phyloP scores from a whole-genome alignment of 176 grass and related monocot species.

The Neostapfia colusana region DNA sequence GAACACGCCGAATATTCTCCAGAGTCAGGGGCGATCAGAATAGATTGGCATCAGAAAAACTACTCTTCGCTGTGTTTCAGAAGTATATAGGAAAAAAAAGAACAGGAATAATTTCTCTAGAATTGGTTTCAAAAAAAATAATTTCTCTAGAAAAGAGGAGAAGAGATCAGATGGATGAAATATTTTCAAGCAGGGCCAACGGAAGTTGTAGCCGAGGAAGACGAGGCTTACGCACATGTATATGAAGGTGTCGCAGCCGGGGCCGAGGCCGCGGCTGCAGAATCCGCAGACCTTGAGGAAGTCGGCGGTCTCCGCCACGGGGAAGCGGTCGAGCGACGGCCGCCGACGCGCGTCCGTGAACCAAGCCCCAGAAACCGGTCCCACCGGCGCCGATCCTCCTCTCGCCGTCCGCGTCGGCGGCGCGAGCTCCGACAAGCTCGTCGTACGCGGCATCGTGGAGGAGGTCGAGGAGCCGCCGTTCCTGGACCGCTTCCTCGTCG shows the following conservation, averaged over 20 bases:
- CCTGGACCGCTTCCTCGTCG: slow-evolving; percentile 56
- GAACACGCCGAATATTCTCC: slow-evolving; percentile 21
- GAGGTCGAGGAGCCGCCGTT: neutral
- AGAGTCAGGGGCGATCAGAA: neutral
- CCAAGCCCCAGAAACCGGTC: neutral
- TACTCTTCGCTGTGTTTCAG: neutral
- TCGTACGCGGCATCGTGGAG: slow-evolving; percentile 46
- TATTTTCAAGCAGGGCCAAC: neutral
- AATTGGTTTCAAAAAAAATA: too few relatives aligned
- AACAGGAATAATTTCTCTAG: neutral
- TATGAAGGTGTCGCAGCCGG: slow-evolving; percentile 86
- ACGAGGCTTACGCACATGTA: slow-evolving; percentile 52
- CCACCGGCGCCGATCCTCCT: neutral
- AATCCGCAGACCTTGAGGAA: slow-evolving; percentile 87
- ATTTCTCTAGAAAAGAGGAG: too few relatives aligned
- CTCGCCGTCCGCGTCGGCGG: slow-evolving; percentile 8
- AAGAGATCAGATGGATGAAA: neutral
- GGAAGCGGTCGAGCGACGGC: slow-evolving; percentile 44
- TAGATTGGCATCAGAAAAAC: neutral
- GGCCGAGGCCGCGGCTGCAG: slow-evolving; percentile 82
- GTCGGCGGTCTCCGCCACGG: slow-evolving; percentile 38
- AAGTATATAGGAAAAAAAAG: neutral
- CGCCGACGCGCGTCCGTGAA: slow-evolving; percentile 35
- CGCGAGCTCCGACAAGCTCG: slow-evolving; percentile 52
- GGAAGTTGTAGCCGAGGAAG: neutral